Evolutionary conservation across 805 yeast species (phyloP), one percentile per base, ranked within the genome.

Genomic region (Allodekkera sacchari): DNA sequence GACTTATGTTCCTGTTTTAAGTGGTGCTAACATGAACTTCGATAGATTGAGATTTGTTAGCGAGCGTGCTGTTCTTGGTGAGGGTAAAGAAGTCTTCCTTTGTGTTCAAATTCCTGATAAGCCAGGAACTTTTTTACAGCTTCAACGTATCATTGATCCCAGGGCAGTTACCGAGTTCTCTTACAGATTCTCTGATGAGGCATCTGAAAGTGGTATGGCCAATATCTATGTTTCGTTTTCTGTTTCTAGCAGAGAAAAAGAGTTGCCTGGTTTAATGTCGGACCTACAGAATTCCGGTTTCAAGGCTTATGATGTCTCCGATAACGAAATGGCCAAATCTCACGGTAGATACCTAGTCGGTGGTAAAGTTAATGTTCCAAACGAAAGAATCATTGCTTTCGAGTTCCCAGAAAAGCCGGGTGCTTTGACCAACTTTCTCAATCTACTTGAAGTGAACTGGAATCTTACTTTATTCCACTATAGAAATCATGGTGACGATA

Each of bases 381-480:
- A 83, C 42, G 99, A 92, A 58, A 76, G 79, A 46, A 59, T 92
- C 22, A 73, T 77, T 45, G 70, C 81, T 30, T 92, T 92, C 48
- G 96, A 87, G 57, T 94, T 92, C 66, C 99, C 99, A 10, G 99
- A 92, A 52, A 77, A 92, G 50, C 97, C 98, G 2, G 95, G 96
- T 29, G 96, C 98, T 1, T 66, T 92, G 48, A 73, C 80, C 18
- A 80, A 72, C 36, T 92, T 92, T 61, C 67, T 92, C 48, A 70
- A 68, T 18, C 68, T 77, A 12, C 59, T 92, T 52, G 74, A 79
- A 48, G 67, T 69, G 17, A 75, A 77, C 31, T 92, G 97, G 96
- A 92, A 92, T 53, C 74, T 92, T 39, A 82, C 96, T 1, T 61
- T 92, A 47, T 92, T 92, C 77, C 96, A 92, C 57, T 92, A 92